These are phyloP conservation scores for Isatis tinctoria DNA, from an alignment of 345 rosid species.

Conservation along the genomic window DNA sequence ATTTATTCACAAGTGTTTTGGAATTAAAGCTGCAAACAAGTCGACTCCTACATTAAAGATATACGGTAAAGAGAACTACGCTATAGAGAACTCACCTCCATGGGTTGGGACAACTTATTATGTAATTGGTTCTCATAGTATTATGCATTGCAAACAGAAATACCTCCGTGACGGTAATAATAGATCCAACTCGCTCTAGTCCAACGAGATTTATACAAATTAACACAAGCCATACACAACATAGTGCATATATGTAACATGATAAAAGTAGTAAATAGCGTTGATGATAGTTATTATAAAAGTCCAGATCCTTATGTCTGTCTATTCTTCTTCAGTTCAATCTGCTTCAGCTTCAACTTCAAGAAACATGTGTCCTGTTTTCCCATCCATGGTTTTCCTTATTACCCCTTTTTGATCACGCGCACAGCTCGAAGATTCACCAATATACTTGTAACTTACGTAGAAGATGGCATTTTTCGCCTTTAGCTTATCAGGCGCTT, in stretches of 20 bases:
- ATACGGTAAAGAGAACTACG: no score
- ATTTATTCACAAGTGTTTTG: no score
- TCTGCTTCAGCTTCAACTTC: background rate
- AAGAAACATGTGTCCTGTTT: slow-evolving; percentile 4
- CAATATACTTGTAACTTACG: slow-evolving; percentile 10
- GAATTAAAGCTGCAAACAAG: no score
- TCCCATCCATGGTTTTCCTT: slow-evolving; percentile 18
- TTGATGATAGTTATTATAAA: background rate
- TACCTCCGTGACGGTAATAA: no score
- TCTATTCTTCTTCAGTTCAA: background rate
- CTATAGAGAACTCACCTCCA: background rate
- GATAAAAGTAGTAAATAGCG: background rate
- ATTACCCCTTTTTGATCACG: background rate
- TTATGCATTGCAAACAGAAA: background rate
- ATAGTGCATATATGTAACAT: background rate
- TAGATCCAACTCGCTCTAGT: background rate
- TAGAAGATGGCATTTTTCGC: background rate
- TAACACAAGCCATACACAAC: background rate
- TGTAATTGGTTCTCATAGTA: background rate
- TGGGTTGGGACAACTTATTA: background rate
- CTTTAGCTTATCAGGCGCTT: background rate
- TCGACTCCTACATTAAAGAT: no score
- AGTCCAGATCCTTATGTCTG: background rate
- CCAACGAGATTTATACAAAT: background rate
- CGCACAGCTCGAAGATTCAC: background rate